A percentile compares a stretch with the other conserved stretches of the same genome.
These are phyloP conservation scores for Parachaetomium inaequale DNA, from an alignment of 495 filamentous ascomycete species.

Conservation along the genomic window DNA sequence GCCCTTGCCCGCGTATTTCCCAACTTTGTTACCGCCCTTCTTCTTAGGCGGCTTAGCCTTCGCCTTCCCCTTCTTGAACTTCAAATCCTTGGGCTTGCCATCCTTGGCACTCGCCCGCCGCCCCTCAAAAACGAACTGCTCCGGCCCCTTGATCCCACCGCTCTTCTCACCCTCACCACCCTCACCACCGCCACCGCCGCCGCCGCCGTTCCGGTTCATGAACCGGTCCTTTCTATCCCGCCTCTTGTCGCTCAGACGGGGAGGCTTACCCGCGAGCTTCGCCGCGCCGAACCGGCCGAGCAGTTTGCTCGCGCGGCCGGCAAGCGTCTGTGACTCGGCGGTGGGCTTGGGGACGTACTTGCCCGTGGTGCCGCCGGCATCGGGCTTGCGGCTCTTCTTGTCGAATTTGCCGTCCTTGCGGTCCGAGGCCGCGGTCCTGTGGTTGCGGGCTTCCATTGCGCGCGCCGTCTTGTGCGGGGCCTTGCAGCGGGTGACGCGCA, in stretches of 20 bases:
- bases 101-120: slow-evolving; percentile 69
- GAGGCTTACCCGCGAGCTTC: slow-evolving; percentile 46
- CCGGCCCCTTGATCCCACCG: slow-evolving; percentile 46
- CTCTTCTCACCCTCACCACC: no score
- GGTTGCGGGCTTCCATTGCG: slow-evolving; percentile 33
- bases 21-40: slow-evolving; percentile 9
- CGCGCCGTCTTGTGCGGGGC: slow-evolving; percentile 65
- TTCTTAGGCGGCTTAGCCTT: slow-evolving; percentile 32
- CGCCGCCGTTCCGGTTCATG: slow-evolving; percentile 10
- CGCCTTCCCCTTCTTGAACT: slow-evolving; percentile 53
- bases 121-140: slow-evolving; percentile 84
- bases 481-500: slow-evolving; percentile 83
- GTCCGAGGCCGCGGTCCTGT: slow-evolving; percentile 17
- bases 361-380: not conserved
- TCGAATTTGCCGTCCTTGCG: slow-evolving; percentile 21
- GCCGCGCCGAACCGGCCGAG: slow-evolving; percentile 75
- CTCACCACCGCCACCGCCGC: not conserved
- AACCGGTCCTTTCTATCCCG: slow-evolving; percentile 25
- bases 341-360: slow-evolving; percentile 61
- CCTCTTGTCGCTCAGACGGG: slow-evolving; percentile 32
- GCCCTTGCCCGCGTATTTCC: slow-evolving; percentile 31
- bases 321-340: slow-evolving; percentile 63
- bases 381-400: slow-evolving; percentile 26
- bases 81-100: slow-evolving; percentile 58
- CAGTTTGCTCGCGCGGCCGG: slow-evolving; percentile 77